A percentile compares a stretch with the other conserved stretches of the same genome.
These are phyloP conservation scores for Cladobotryum protrusum DNA, from an alignment of 2,329 filamentous ascomycete species.

Conservation along the genomic window DNA sequence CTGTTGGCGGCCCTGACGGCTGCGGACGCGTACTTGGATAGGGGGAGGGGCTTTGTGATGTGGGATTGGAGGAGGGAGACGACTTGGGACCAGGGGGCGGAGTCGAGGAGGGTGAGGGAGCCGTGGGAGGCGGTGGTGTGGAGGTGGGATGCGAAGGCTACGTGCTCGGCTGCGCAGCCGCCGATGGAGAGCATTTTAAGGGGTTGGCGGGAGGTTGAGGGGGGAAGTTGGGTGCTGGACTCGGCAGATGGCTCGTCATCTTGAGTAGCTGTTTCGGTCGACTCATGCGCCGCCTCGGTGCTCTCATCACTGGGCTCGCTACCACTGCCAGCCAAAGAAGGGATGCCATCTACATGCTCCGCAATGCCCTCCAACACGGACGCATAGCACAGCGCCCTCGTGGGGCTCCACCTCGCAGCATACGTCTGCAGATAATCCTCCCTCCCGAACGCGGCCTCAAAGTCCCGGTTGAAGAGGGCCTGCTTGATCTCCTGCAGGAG, in stretches of 20 bases:
- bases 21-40: conserved; percentile 49
- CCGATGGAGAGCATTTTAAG: conserved; percentile 44
- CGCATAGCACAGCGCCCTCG: conserved; percentile 76
- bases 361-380: conserved; percentile 40
- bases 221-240: background rate
- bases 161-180: conserved; percentile 57
- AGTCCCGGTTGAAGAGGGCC: conserved; percentile 81
- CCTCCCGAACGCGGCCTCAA: conserved; percentile 68
- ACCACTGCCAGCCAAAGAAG: background rate
- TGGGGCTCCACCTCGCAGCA: conserved; percentile 84
- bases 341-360: conserved; percentile 26
- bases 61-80: conserved; percentile 50
- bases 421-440: conserved; percentile 72
- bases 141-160: conserved; percentile 44
- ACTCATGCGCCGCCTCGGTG: background rate
- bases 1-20: conserved; percentile 38
- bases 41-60: conserved; percentile 45
- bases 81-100: conserved; percentile 68
- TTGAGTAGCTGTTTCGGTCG: background rate
- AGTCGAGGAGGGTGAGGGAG: conserved; percentile 65
- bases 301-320: conserved; percentile 4
- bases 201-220: background rate
- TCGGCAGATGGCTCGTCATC: background rate
- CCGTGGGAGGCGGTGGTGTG: conserved; percentile 21
- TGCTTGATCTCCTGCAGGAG: conserved; percentile 77